phyloP scores from a whole-genome alignment of 352 stramenopile genomes.

The Globisporangium mamillatum region DNA sequence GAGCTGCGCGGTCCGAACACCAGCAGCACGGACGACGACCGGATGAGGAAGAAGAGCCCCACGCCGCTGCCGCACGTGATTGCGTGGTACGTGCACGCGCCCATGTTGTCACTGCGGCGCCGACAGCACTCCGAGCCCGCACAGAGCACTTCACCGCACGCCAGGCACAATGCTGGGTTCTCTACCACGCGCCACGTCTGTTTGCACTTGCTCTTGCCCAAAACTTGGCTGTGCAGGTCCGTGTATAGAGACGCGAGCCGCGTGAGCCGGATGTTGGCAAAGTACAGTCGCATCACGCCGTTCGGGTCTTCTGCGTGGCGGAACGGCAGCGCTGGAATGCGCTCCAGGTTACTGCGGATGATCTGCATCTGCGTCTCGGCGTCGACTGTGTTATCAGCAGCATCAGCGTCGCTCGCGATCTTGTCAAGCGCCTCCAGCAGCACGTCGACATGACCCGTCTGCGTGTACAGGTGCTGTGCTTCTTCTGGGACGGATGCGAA shows the following conservation, averaged over 20 bases:
- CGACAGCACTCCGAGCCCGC: slow-evolving; percentile 81
- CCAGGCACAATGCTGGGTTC: slow-evolving; percentile 75
- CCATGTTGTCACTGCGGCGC: slow-evolving; percentile 60
- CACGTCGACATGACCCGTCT: slow-evolving; percentile 45
- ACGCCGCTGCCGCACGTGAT: slow-evolving; percentile 69
- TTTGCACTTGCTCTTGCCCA: slow-evolving; percentile 70
- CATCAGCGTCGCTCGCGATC: slow-evolving; percentile 11
- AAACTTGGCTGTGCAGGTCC: slow-evolving; percentile 69
- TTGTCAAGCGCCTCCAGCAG: slow-evolving; percentile 42
- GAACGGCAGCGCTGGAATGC: slow-evolving; percentile 56
- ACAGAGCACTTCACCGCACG: slow-evolving; percentile 77
- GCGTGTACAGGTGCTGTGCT: slow-evolving; percentile 49
- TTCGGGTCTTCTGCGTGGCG: slow-evolving; percentile 40
- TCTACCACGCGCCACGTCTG: slow-evolving; percentile 71
- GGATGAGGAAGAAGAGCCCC: slow-evolving; percentile 82
- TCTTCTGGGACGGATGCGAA: slow-evolving; percentile 49
- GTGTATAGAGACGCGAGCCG: slow-evolving; percentile 69
- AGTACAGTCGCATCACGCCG: slow-evolving; percentile 38
- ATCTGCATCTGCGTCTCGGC: slow-evolving; percentile 21
- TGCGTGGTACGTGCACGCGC: slow-evolving; percentile 72
- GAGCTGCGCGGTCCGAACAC: slow-evolving; percentile 71
- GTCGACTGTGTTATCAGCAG: slow-evolving; percentile 3
- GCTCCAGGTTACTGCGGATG: slow-evolving; percentile 42
- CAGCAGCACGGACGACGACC: slow-evolving; percentile 71
- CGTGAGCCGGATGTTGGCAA: slow-evolving; percentile 64